Evolutionary conservation across 345 rosid genomes (phyloP), one percentile per base, ranked within the genome.

Genomic region (Sisymbrium irio): DNA sequence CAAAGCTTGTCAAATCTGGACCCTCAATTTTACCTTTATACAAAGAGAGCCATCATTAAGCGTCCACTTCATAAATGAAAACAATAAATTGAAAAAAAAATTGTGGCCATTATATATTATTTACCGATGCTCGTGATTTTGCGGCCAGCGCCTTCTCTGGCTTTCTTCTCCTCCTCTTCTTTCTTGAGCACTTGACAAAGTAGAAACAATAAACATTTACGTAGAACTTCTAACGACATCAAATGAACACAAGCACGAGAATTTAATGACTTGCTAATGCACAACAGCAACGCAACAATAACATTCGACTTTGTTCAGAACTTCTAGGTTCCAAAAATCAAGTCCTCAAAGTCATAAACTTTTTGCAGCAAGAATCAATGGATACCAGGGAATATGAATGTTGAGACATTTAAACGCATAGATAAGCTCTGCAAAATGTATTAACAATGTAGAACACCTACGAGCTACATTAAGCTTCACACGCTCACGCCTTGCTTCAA

Each of bases 401-500:
- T 7, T 9, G n/a, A 65, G 33, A 47, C 71, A 19, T 28, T 14
- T 10, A n/a, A 39, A 65, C 47, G 32, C 7, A 78, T 12, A 44
- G 62, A 67, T 55, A 63, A 42, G 65, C 35, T 11, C 3, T 42
- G 11, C 9, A 47, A 55, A 63, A 55, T 50, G 72, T 46, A 18
- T 14, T 13, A 70, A 22, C 44, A 73, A 67, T 54, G 50, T 66
- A 50, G 10, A 65, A 72, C 66, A 84, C 92, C 7, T 88, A 95
- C 98, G 73, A 62, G 93, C 91, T 53, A 88, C 91, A 82, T 95
- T 95, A 67, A 86, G 93, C 83, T 65, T 87, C 62, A 88, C 85
- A 60, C 72, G 91, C 73, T 95, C 96, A 66, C 97, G 97, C 83
- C 84, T 87, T 69, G 87, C 92, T 80, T 92, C 97, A 56, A 95